phyloP scores from a whole-genome alignment of 2,329 filamentous ascomycete species.

The Lecanicillium sp. region DNA sequence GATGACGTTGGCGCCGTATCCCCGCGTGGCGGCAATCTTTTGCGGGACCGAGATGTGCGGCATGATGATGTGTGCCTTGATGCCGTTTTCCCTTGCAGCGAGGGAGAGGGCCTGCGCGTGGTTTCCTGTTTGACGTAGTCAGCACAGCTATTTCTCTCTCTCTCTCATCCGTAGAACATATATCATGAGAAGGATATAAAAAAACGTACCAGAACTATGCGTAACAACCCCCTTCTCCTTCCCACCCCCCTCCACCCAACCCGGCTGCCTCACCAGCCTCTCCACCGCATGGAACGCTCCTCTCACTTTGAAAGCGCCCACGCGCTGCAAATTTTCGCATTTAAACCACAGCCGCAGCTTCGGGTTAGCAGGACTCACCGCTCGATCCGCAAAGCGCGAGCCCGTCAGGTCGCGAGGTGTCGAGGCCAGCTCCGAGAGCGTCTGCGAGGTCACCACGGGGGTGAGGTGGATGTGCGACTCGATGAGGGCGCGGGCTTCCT shows the following conservation, averaged over 20 bases:
- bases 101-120: constrained; percentile 90
- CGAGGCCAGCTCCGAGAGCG: constrained; percentile 68
- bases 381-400: constrained; percentile 47
- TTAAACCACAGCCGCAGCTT: constrained; percentile 81
- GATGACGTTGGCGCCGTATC: constrained; percentile 69
- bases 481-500: constrained; percentile 66
- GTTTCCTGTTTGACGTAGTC: constrained; percentile 54
- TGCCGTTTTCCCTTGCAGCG: constrained; percentile 63
- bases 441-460: constrained; percentile 72
- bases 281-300: constrained; percentile 84
- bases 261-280: constrained; percentile 55
- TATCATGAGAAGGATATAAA: too few relatives aligned
- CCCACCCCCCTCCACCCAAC: constrained; percentile 52
- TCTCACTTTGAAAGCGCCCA: constrained; percentile 87
- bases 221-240: constrained; percentile 69
- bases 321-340: constrained; percentile 85
- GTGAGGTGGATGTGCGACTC: constrained; percentile 72
- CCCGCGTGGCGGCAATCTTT: constrained; percentile 76
- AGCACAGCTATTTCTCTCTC: background rate
- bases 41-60: constrained; percentile 74
- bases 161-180: too few relatives aligned
- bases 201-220: constrained; percentile 68
- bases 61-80: constrained; percentile 89
- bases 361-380: constrained; percentile 56
- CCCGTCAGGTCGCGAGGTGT: constrained; percentile 54